phyloP scores from a whole-genome alignment of 2,329 filamentous ascomycete genomes.

The Phaeosphaeriaceae sp. region DNA sequence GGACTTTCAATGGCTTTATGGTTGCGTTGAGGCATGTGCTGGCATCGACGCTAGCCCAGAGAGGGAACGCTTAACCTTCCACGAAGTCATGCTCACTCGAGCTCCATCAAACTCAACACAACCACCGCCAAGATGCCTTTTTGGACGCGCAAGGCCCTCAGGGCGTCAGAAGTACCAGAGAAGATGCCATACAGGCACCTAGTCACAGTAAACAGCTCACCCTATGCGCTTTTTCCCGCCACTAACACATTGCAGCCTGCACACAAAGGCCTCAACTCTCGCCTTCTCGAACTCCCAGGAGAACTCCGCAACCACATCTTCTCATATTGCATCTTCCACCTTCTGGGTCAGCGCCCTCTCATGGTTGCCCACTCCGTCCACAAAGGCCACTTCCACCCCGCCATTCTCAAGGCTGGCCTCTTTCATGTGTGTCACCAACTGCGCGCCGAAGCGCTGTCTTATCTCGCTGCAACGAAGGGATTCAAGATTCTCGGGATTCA shows the following conservation, averaged over 20 bases:
- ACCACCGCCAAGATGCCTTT: not conserved
- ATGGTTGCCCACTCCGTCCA: constrained; percentile 6
- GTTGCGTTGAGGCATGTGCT: no score
- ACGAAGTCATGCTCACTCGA: not conserved
- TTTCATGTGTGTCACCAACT: constrained; percentile 29
- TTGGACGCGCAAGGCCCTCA: not conserved
- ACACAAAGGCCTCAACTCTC: not conserved
- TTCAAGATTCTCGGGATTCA: constrained; percentile 15
- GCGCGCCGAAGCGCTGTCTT: constrained; percentile 28
- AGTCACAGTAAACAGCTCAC: no score
- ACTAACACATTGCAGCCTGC: not conserved
- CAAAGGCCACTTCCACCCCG: constrained; percentile 13
- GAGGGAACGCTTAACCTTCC: not conserved
- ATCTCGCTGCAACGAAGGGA: constrained; percentile 19
- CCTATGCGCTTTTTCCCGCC: not conserved
- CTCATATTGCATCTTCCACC: constrained; percentile 15
- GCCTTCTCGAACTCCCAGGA: constrained; percentile 26
- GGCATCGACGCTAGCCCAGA: constrained; percentile 3
- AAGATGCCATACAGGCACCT: not conserved
- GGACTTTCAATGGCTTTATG: no score
- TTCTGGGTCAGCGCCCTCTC: not conserved
- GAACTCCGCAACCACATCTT: constrained; percentile 35
- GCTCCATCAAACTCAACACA: not conserved
- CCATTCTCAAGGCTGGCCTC: constrained; percentile 16
- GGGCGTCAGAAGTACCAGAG: not conserved